Evolutionary conservation across 257 asterid genomes (phyloP), one percentile per base, ranked within the genome.

Genomic region (Ilex asprella): DNA sequence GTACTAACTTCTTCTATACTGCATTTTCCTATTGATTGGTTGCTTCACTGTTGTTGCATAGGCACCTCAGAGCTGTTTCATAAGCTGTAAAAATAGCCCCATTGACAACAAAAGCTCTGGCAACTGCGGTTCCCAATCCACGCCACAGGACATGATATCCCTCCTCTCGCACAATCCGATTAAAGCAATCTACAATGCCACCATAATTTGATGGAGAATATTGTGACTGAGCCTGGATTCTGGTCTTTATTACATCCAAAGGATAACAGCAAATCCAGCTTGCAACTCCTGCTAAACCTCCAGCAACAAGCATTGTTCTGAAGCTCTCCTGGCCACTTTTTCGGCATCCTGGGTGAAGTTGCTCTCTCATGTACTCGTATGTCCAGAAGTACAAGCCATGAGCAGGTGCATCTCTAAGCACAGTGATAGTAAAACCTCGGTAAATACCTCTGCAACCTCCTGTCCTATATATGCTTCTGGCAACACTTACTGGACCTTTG

Each of bases 251-350:
- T 7, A 88, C 95, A 44, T 91, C 96, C 30, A 84, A 62, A 0
- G 95, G 96, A 43, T 88, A 91, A 70, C 94, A 86, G 56, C 78
- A 64, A 16, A 82, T 60, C 96, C 96, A 88, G 78, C 98, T 91
- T 12, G 81, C 73, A 12, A 84, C 86, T 0, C 98, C 95, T 0
- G 96, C 87, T 6, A 79, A 62, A 1, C 98, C 96, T 1, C 98
- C 96, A 1, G 96, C 86, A 7, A 82, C 12, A 8, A 87, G 75
- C 89, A 84, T 91, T n/a, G 96, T 87, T 31, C 73, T 54, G 64
- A 75, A 59, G 16, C 55, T 65, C 57, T 86, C 95, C 12, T 77
- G 70, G 1, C 95, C 82, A 2, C 57, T 69, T 66, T 69, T 76
- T 68, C 90, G 58, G 73, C 95, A 86, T 6, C 98, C 91, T 0